Percentiles rank a stretch among this genome's conserved stretches.
These are phyloP conservation scores for Phycomyces nitens DNA, from an alignment of 192 early-diverging fungal species.

Conservation along the genomic window DNA sequence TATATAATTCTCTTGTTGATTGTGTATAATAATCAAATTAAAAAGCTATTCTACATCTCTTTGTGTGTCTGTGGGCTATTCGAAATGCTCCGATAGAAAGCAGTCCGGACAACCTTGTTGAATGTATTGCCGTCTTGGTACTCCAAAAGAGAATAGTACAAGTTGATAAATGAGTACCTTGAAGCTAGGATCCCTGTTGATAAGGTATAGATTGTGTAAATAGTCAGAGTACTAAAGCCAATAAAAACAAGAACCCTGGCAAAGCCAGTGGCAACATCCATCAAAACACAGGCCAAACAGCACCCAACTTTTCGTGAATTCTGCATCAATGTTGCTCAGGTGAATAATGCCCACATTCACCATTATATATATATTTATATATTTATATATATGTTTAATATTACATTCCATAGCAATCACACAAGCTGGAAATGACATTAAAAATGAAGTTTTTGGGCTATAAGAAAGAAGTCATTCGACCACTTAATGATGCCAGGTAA, in stretches of 20 bases:
- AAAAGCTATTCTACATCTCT: too few species aligned
- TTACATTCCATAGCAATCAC: conserved; percentile 42
- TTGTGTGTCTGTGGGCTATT: too few species aligned
- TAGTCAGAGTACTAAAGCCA: too few species aligned
- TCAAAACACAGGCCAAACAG: conserved; percentile 40
- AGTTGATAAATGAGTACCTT: conserved; percentile 20
- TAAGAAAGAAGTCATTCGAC: conserved; percentile 69
- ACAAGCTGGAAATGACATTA: conserved; percentile 78
- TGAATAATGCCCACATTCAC: conserved; percentile 15
- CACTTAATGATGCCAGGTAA: conserved; percentile 70
- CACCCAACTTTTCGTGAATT: conserved; percentile 60
- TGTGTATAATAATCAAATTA: too few species aligned
- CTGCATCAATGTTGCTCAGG: conserved; percentile 76
- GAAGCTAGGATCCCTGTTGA: conserved; percentile 27
- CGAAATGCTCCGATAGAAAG: too few species aligned
- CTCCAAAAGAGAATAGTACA: background rate
- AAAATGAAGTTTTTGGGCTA: conserved; percentile 81
- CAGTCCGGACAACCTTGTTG: too few species aligned
- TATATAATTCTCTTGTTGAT: too few species aligned
- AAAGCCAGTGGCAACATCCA: conserved; percentile 40
- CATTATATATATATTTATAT: too few species aligned
- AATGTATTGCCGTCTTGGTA: too few species aligned
- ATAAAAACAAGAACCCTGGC: conserved; percentile 33
- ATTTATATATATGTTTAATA: too few species aligned
- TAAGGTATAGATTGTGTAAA: conserved; percentile 3